Evolutionary conservation across 106 monocot species (phyloP).

Genomic region (Dioscorea dumetorum): DNA sequence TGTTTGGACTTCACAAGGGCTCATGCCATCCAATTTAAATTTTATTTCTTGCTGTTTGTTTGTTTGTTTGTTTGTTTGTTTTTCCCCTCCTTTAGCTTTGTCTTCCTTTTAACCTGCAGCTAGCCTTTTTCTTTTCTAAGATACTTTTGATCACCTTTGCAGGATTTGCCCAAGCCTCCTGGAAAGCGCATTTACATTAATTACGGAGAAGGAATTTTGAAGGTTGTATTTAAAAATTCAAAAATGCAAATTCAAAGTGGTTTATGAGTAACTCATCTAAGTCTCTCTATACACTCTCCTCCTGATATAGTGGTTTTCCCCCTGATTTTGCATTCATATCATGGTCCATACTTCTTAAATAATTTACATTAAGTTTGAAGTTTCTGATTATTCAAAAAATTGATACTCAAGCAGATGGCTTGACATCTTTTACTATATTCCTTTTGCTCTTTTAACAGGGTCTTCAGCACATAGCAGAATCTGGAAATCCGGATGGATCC

Average conservation of each 20-base stretch:
- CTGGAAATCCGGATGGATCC: slow-evolving; percentile 11
- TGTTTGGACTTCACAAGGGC: not conserved
- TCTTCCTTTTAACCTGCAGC: not conserved
- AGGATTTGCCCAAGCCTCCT: slow-evolving; percentile 14
- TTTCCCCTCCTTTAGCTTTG: not conserved
- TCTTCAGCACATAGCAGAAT: slow-evolving; percentile 21
- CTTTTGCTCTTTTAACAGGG: slow-evolving; percentile 11
- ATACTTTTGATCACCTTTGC: not conserved
- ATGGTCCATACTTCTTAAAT: not conserved
- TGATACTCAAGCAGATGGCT: not conserved
- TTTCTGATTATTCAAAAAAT: not conserved
- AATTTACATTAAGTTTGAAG: not conserved
- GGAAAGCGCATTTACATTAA: slow-evolving; percentile 4
- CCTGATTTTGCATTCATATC: not conserved
- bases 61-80: too few relatives aligned
- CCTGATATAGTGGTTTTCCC: too few relatives aligned
- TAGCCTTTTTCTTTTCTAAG: not conserved
- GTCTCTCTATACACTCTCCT: not conserved
- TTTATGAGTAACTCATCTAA: not conserved
- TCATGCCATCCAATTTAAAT: not conserved
- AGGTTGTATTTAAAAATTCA: too few relatives aligned
- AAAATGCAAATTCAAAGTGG: not conserved
- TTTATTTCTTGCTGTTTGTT: not conserved
- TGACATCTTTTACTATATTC: not conserved
- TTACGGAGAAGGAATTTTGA: slow-evolving; percentile 11